Conservation (phyloP, 345 rosid species). For the Gossypium anomalum region DNA sequence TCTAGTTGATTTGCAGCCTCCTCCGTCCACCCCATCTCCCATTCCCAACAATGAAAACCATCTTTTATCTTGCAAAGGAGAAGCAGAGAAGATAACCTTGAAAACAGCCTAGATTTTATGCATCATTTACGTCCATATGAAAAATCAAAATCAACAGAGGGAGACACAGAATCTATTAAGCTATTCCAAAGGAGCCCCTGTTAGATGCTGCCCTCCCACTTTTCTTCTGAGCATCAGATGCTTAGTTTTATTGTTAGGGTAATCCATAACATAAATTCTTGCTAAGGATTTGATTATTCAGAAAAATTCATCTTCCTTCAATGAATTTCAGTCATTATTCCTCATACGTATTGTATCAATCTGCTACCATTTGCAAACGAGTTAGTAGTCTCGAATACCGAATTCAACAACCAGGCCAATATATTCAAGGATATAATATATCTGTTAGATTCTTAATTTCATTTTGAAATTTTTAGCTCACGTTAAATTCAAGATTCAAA, state of each 20-base stretch:
- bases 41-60: not conserved
- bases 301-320: not conserved
- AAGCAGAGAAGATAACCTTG: not conserved
- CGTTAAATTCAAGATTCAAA: too few species aligned
- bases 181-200: not conserved
- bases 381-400: not conserved
- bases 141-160: not conserved
- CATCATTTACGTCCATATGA: not conserved
- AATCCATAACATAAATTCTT: not conserved
- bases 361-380: not conserved
- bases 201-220: not conserved
- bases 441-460: too few species aligned
- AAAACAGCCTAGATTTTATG: not conserved
- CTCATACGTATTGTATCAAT: not conserved
- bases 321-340: not conserved
- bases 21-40: not conserved
- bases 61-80: not conserved
- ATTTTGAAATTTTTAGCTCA: too few species aligned
- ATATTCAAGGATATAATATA: too few species aligned
- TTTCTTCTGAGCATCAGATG: not conserved
- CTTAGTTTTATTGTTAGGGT: not conserved
- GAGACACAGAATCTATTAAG: not conserved
- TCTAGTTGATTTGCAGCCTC: conserved; percentile 30
- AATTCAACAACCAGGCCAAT: too few species aligned
- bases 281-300: not conserved